Evolutionary conservation across 306 rosid species (phyloP), one percentile per base, ranked within the genome.

Genomic region (Bauhinia variegata): DNA sequence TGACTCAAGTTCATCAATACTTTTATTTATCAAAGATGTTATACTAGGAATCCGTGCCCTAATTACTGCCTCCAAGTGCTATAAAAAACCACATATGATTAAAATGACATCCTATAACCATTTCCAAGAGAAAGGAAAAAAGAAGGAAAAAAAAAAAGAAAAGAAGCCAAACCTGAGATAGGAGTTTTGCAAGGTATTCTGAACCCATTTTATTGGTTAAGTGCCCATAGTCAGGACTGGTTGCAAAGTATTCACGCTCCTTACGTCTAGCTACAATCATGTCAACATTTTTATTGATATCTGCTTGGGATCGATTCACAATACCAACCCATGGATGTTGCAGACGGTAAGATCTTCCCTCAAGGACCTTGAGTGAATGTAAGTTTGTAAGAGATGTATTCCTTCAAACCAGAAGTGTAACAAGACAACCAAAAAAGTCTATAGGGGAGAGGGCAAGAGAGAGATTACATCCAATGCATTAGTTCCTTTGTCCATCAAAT

Each of bases 281-380:
- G 85, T 91, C 97, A 73, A 88, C 93, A n/a, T n/a, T n/a, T n/a
- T n/a, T n/a, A n/a, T n/a, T n/a, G n/a, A n/a, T n/a, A n/a, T n/a
- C n/a, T n/a, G 89, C 89, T 71, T 87, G 93, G 39, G 97, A 91
- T 72, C 96, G 97, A 57, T 91, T 91, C 56, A 88, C 97, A 75
- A 91, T 79, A 71, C 97, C 97, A 48, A 91, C 96, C 97, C 96
- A 88, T 14, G 97, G 97, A 78, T 91, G 96, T 65, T 84, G 91
- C 81, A 91, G 74, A 71, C 91, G 78, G 68, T 91, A 91, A 30
- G 91, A 68, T 78, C 89, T 84, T 78, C 97, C 97, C 82, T 91
- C 97, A 36, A 91, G 77, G 75, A 91, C 96, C 97, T 91, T 61
- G 80, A 68, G 70, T 71, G 70, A 70, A 75, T 49, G 52, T 17